These are phyloP conservation scores for Ziziphus jujuba DNA, from an alignment of 306 rosid species.

Conservation along the genomic window DNA sequence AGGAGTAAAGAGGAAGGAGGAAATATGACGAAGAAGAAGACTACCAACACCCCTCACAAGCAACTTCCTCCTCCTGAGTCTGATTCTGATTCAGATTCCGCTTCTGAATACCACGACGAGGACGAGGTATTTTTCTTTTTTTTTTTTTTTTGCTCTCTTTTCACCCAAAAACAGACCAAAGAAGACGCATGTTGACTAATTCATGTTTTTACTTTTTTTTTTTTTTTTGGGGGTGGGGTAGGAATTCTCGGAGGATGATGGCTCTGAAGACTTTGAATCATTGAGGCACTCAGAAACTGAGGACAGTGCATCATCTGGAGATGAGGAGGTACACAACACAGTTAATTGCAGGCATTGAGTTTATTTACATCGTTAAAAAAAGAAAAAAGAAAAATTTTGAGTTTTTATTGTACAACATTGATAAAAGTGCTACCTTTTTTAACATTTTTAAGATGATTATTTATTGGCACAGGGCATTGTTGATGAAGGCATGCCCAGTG, in stretches of 20 bases:
- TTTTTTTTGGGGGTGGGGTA: conserved; percentile 16
- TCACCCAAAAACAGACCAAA: too few species aligned
- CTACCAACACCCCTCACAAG: not conserved
- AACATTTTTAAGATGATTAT: conserved; percentile 18
- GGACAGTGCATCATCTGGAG: conserved; percentile 24
- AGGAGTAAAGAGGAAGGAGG: not conserved
- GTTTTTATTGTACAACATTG: too few species aligned
- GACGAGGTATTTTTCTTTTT: too few species aligned
- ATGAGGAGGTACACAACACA: conserved; percentile 41
- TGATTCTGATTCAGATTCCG: conserved; percentile 38
- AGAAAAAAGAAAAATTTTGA: too few species aligned
- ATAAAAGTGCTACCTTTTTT: not conserved
- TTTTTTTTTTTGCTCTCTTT: not conserved
- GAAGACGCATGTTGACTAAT: not conserved
- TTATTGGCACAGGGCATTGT: conserved; percentile 48
- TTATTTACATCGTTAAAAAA: too few species aligned
- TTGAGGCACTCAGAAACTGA: conserved; percentile 33
- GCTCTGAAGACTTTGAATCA: conserved; percentile 31
- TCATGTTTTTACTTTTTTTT: not conserved
- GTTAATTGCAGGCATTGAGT: too few species aligned
- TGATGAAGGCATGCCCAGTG: conserved; percentile 21
- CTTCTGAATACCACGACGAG: conserved; percentile 20
- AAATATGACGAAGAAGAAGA: conserved; percentile 14
- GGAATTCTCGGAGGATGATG: conserved; percentile 27
- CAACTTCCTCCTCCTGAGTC: conserved; percentile 6